Evolutionary conservation across 371 early-diverging fungal species (phyloP), one percentile per base, ranked within the genome.

Genomic region (Funneliformis caledonium): DNA sequence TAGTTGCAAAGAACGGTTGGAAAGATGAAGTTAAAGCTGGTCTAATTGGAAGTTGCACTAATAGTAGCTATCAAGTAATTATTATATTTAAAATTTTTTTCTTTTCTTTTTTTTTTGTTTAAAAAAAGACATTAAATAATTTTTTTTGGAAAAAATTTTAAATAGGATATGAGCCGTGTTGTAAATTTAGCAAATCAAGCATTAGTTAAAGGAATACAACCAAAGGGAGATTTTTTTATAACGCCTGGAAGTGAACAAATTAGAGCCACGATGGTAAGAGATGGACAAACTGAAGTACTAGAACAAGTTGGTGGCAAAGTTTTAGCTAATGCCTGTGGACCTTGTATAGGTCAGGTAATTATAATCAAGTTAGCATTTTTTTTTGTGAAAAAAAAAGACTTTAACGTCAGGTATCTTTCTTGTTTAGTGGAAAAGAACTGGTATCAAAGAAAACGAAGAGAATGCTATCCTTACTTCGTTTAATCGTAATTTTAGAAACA

Each of bases 191-290:
- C 94, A 12, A 88, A 91, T 74, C 96, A 97, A 84, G 97, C 97
- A 22, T 84, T 91, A 4, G 91, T 90, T 60, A 92, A 91, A 60
- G 97, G 97, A 10, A 85, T 97, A 65, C 85, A 87, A n/a, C 88
- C 92, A 82, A 94, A 96, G 84, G 87, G 96, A 31, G 86, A 92
- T 73, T 97, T 97, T 86, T 89, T 93, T 83, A 94, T 98, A 82
- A 97, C 98, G 19, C 98, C 98, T 43, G 98, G 98, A 75, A 96
- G 96, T 47, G 98, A 98, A 87, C 97, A 97, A 87, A 94, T 98
- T 83, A 91, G 98, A 69, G 97, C 97, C 42, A 98, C 98, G 48
- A 96, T 97, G 83, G 96, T 93, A 84, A 93, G 97, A 69, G 98
- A 98, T 87, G 97, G 97, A 52, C 93, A 94, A 78, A 90, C 91